Evolutionary conservation across 176 grass and related monocot genomes (phyloP).

Genomic region (Oryza nivara): DNA sequence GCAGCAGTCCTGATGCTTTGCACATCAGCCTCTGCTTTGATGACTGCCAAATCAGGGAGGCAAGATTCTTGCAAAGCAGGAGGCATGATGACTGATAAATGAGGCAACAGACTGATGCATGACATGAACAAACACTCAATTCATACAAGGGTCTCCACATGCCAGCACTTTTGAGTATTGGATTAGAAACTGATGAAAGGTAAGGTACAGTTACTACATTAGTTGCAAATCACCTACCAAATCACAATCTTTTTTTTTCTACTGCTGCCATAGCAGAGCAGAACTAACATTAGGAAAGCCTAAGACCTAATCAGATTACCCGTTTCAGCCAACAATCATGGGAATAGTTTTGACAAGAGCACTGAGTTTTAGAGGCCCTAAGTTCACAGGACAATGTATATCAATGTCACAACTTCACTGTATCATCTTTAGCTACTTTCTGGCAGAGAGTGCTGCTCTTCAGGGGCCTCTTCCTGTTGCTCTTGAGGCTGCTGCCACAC

Average conservation of each 20-base stretch:
- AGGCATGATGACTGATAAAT: constrained; percentile 30
- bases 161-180: constrained; percentile 5
- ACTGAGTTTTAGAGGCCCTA: constrained; percentile 34
- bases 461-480: constrained; percentile 46
- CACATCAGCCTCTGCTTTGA: constrained; percentile 15
- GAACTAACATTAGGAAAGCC: neutral
- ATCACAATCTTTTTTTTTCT: constrained; percentile 51
- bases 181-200: constrained; percentile 34
- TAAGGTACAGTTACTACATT: constrained; percentile 33
- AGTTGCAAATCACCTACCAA: constrained; percentile 39
- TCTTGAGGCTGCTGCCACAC: constrained; percentile 62
- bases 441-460: constrained; percentile 40
- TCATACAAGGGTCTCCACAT: constrained; percentile 26
- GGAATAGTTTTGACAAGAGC: constrained; percentile 36
- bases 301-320: constrained; percentile 46
- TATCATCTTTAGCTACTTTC: constrained; percentile 43
- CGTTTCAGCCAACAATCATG: constrained; percentile 36
- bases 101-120: constrained; percentile 15
- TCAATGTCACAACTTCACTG: constrained; percentile 22
- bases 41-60: constrained; percentile 22
- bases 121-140: neutral
- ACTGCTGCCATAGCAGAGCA: constrained; percentile 32
- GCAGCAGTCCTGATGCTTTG: neutral
- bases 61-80: constrained; percentile 24
- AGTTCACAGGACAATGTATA: constrained; percentile 31